These are phyloP conservation scores for Lactarius indigo DNA, from an alignment of 768 basidiomycete genomes.

Conservation along the genomic window DNA sequence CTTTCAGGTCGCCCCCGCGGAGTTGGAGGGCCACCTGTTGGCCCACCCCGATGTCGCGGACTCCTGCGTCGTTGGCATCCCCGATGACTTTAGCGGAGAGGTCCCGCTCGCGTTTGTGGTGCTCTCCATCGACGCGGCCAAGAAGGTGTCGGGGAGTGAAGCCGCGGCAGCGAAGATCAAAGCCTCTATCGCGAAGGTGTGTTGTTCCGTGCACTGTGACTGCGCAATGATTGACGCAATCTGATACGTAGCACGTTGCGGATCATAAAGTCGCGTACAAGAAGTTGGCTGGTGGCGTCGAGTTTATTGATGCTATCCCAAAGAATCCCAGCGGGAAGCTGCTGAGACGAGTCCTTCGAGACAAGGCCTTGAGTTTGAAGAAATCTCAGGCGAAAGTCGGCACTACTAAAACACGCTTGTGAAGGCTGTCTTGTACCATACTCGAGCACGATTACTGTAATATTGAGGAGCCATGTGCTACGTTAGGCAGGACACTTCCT, in stretches of 20 bases:
- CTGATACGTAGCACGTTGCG: constrained; percentile 29
- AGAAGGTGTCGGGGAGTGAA: constrained; percentile 2
- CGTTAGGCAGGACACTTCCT: too few species aligned
- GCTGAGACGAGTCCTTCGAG: constrained; percentile 31
- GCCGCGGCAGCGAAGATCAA: constrained; percentile 17
- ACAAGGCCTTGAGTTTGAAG: constrained; percentile 24
- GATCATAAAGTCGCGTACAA: constrained; percentile 37
- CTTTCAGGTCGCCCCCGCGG: constrained; percentile 73
- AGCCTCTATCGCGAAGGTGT: constrained; percentile 19
- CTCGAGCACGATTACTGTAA: neutral
- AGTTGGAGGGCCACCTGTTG: constrained; percentile 64
- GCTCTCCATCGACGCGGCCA: constrained; percentile 33
- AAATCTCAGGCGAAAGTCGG: constrained; percentile 1
- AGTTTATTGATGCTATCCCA: constrained; percentile 37
- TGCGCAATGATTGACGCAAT: neutral
- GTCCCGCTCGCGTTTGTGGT: constrained; percentile 68
- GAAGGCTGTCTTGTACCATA: neutral
- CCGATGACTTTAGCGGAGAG: constrained; percentile 71
- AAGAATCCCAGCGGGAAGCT: constrained; percentile 35
- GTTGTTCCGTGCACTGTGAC: neutral
- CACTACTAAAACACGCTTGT: constrained; percentile 7
- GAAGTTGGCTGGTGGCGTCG: constrained; percentile 36
- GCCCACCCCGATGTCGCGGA: constrained; percentile 57
- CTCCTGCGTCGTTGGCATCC: constrained; percentile 60
- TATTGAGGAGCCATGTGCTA: neutral